These are phyloP conservation scores for Heritiera littoralis DNA, from an alignment of 345 rosid genomes.

Conservation along the genomic window DNA sequence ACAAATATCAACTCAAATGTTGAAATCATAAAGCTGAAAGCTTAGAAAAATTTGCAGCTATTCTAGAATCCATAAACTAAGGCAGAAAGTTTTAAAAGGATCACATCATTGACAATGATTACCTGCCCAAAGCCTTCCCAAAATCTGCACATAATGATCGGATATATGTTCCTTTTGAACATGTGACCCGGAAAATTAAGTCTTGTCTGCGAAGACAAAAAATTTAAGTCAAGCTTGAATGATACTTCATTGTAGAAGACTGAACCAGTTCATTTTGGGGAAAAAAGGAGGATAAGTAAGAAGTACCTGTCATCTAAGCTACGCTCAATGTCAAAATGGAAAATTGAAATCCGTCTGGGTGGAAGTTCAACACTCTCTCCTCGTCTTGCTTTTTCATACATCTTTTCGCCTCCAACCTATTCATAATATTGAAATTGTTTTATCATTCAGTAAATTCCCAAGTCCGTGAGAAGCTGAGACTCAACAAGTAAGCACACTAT, in stretches of 20 bases:
- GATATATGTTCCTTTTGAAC: conserved; percentile 94
- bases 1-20: not conserved
- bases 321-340: conserved; percentile 78
- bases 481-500: too few relatives aligned
- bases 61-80: not conserved
- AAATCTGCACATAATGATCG: conserved; percentile 94
- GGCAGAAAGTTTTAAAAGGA: not conserved
- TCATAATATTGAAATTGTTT: not conserved
- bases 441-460: not conserved
- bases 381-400: conserved; percentile 97
- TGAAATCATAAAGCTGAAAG: not conserved
- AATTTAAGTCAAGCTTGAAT: conserved; percentile 1
- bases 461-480: not conserved
- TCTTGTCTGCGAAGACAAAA: conserved; percentile 67
- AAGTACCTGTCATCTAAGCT: conserved; percentile 85
- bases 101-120: conserved; percentile 6
- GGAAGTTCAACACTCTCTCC: conserved; percentile 89
- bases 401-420: conserved; percentile 92
- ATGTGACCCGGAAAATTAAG: conserved; percentile 75
- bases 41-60: not conserved
- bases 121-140: conserved; percentile 94
- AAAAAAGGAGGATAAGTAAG: not conserved
- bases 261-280: not conserved
- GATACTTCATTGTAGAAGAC: not conserved
- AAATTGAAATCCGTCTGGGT: conserved; percentile 85